phyloP scores from a whole-genome alignment of 441 rosid genomes.

The Erodium moschatum region DNA sequence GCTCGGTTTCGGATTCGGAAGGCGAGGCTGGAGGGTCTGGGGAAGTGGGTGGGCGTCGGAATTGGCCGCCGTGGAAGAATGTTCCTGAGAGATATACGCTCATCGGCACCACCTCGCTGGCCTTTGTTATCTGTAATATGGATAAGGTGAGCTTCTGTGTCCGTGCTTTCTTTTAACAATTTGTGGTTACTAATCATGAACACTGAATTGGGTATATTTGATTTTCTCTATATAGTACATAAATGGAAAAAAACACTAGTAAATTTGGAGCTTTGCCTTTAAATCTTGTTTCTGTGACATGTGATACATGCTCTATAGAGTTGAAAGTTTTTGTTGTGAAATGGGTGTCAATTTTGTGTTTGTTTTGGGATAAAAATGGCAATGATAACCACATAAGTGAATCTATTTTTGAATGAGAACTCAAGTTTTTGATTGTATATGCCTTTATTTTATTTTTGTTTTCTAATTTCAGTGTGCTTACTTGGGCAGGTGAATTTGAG shows the following conservation, averaged over 20 bases:
- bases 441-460: background rate
- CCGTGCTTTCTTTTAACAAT: background rate
- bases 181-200: background rate
- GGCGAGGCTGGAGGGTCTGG: background rate
- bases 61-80: too few relatives aligned
- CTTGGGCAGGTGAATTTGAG: constrained; percentile 74
- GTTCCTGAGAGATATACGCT: too few relatives aligned
- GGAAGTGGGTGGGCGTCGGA: too few relatives aligned
- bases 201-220: background rate
- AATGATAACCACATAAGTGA: too few relatives aligned
- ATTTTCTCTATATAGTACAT: background rate
- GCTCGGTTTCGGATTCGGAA: background rate
- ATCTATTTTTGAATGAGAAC: background rate
- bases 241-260: background rate
- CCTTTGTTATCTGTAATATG: too few relatives aligned
- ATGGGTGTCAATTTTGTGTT: too few relatives aligned
- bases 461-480: constrained; percentile 8
- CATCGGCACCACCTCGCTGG: too few relatives aligned
- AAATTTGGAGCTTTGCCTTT: background rate
- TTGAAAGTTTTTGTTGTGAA: background rate
- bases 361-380: too few relatives aligned
- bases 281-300: background rate
- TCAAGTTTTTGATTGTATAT: background rate
- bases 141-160: too few relatives aligned
- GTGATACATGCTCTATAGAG: background rate